phyloP scores from a whole-genome alignment of 2,329 filamentous ascomycete genomes.

The Myotisia sp. region DNA sequence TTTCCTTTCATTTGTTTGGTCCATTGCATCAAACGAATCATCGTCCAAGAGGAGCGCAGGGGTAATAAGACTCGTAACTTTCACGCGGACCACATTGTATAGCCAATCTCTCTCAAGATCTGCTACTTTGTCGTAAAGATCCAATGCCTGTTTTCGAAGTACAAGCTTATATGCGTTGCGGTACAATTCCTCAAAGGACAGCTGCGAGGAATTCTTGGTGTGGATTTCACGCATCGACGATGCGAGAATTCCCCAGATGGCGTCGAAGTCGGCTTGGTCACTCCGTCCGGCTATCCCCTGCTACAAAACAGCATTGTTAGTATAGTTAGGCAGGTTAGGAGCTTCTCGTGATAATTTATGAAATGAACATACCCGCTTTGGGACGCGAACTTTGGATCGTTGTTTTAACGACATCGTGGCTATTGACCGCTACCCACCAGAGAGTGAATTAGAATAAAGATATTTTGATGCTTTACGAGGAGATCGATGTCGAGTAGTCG shows the following conservation, averaged over 20 bases:
- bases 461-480: too few species aligned
- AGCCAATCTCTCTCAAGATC: conserved; percentile 75
- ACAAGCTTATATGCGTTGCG: conserved; percentile 89
- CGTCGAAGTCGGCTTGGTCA: conserved; percentile 66
- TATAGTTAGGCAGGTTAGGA: background rate
- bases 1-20: conserved; percentile 59
- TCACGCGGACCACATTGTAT: conserved; percentile 53
- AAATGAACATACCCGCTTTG: conserved; percentile 45
- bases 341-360: background rate
- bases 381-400: conserved; percentile 51
- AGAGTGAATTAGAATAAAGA: too few species aligned
- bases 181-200: conserved; percentile 94
- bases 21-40: conserved; percentile 34
- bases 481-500: too few species aligned
- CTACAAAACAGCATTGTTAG: conserved; percentile 1
- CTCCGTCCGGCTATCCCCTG: conserved; percentile 41
- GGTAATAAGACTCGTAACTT: conserved; percentile 57
- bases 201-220: conserved; percentile 70
- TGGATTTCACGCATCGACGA: conserved; percentile 77
- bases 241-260: conserved; percentile 63
- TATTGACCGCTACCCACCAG: too few species aligned
- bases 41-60: conserved; percentile 49
- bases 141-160: conserved; percentile 67
- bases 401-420: conserved; percentile 43
- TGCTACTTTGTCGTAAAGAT: conserved; percentile 67